Base-by-base conservation (phyloP, 441 rosid species). In the Brassica balearica region DNA sequence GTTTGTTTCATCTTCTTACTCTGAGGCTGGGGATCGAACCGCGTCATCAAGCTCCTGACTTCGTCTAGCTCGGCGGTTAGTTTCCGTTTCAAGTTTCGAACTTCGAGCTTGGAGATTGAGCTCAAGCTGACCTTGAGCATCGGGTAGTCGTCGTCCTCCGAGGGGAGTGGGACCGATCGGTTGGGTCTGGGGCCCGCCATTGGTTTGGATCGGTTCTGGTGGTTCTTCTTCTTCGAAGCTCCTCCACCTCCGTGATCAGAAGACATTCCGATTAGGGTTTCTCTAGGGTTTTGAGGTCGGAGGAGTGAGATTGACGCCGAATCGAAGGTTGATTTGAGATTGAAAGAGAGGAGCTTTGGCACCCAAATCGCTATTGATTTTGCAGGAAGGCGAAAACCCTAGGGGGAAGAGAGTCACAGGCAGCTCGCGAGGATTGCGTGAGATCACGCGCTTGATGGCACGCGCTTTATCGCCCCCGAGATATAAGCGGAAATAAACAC, bases 31-130 rank as follows among this genome's bases (percentile, higher is more conserved):
- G 68, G 60, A 43, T 68, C 74, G 8, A 90, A 79, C 51, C 81
- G 87, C 81, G 80, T 86, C 64, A 84, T 82, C 76, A 88, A 80
- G 77, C 71, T 85, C 85, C 92, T 86, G 71, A 92, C 88, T 51
- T 80, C 85, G 51, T 89, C 86, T 64, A 94, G 90, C 86, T 94
- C 97, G 66, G 85, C 46, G 5, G 67, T 84, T 70, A 94, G 82
- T 68, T 89, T 92, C 84, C 91, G 85, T 82, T 88, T 88, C 36
- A 92, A 72, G 51, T 68, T 84, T 11, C 82, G 82, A 72, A 78
- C 85, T 68, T 88, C 93, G 0, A 80, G 61, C 12, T 56, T 56
- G 1, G 61, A 56, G 25, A 56, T 56, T 19, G 61, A 56, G 25
- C 25, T 56, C 23, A 56, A 3, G 61, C 61, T 56, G 74, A 79